Evolutionary conservation across 2,329 filamentous ascomycete species (phyloP).

Genomic region (Helotiales sp.): DNA sequence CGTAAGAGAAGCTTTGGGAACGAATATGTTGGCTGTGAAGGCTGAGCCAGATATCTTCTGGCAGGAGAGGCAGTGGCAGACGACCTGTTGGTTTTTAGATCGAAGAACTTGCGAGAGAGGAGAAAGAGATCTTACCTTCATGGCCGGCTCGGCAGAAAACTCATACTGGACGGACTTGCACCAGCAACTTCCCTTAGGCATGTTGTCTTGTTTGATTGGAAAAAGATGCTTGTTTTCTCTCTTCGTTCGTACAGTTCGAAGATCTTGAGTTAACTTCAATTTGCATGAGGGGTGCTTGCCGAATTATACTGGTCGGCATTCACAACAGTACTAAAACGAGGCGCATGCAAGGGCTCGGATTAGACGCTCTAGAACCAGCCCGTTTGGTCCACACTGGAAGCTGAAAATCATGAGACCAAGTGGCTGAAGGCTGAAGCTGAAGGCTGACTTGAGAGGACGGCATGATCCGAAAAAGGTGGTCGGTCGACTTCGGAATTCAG

Average conservation of each 20-base stretch:
- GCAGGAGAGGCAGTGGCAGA: conserved; percentile 18
- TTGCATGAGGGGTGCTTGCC: neutral
- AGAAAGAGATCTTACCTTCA: conserved; percentile 4
- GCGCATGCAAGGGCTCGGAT: neutral
- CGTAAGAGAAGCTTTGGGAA: conserved; percentile 2
- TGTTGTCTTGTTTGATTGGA: neutral
- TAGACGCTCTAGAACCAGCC: neutral
- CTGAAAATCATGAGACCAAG: neutral
- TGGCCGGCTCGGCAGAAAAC: neutral
- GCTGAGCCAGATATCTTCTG: conserved; percentile 15
- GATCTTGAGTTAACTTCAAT: neutral
- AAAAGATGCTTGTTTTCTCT: too few relatives aligned
- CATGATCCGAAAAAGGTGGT: neutral
- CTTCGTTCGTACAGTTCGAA: neutral
- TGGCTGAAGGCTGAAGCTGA: too few relatives aligned
- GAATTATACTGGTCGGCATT: neutral
- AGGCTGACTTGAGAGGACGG: neutral
- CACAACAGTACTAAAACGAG: neutral
- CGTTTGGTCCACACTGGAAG: neutral
- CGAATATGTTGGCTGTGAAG: conserved; percentile 15
- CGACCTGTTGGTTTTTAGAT: neutral
- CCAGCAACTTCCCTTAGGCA: conserved; percentile 16
- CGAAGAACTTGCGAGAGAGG: neutral
- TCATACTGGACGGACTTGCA: conserved; percentile 5
- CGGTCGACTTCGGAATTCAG: too few relatives aligned